phyloP scores from a whole-genome alignment of 2,329 filamentous ascomycete genomes.

The Ceratocystis albifundus region DNA sequence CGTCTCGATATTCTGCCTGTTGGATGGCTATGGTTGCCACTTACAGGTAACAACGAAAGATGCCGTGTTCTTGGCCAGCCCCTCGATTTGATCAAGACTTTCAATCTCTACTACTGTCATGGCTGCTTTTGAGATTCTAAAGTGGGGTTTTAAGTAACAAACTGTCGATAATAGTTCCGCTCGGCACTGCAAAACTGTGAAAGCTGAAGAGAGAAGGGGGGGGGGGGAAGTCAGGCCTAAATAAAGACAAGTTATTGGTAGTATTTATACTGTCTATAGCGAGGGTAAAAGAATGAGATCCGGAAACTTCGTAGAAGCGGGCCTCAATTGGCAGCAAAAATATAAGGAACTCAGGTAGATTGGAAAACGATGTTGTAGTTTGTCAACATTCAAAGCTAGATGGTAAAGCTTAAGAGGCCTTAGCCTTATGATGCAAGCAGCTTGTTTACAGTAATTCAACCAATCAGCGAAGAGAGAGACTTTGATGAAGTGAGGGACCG shows the following conservation, averaged over 20 bases:
- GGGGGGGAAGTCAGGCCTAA: not conserved
- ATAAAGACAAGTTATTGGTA: not conserved
- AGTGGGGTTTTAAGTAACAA: not conserved
- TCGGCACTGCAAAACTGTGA: not conserved
- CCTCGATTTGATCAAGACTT: slow-evolving; percentile 52
- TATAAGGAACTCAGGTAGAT: too few species aligned
- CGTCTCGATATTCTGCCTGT: not conserved
- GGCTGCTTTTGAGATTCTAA: not conserved
- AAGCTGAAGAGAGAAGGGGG: not conserved
- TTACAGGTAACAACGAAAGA: slow-evolving; percentile 84
- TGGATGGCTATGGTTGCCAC: slow-evolving; percentile 30
- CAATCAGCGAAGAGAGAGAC: not conserved
- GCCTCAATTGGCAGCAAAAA: too few species aligned
- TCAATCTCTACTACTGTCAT: slow-evolving; percentile 27
- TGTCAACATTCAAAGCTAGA: not conserved
- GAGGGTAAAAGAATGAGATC: too few species aligned
- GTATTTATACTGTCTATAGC: too few species aligned
- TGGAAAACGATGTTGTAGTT: not conserved
- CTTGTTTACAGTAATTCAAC: not conserved
- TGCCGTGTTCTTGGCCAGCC: slow-evolving; percentile 56
- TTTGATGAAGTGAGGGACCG: not conserved
- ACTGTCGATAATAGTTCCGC: not conserved
- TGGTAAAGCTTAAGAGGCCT: not conserved
- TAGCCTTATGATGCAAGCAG: slow-evolving; percentile 9
- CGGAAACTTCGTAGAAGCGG: too few species aligned